These are phyloP conservation scores for Verticillium klebahnii DNA, from an alignment of 2,329 filamentous ascomycete species.

Conservation along the genomic window DNA sequence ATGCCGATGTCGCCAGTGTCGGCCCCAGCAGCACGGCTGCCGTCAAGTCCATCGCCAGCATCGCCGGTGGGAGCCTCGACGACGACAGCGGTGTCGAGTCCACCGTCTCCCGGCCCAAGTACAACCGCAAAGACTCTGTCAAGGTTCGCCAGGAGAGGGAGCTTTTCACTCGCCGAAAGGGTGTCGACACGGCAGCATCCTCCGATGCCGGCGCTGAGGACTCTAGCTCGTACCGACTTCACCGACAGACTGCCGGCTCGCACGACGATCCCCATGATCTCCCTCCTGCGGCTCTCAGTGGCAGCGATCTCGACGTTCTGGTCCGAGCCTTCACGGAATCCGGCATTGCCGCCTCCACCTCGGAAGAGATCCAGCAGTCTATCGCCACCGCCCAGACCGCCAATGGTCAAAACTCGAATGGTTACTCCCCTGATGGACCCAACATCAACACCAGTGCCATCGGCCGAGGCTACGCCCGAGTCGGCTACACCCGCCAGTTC, in stretches of 20 bases:
- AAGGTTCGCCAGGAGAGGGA: constrained; percentile 83
- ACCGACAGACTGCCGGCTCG: constrained; percentile 41
- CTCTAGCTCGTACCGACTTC: constrained; percentile 45
- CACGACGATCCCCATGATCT: constrained; percentile 66
- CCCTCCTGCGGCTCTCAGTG: constrained; percentile 53
- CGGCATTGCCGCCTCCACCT: constrained; percentile 67
- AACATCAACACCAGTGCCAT: constrained; percentile 54
- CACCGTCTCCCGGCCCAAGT: constrained; percentile 56
- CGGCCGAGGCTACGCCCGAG: constrained; percentile 75
- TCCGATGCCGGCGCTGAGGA: constrained; percentile 52
- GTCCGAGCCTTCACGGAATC: constrained; percentile 73
- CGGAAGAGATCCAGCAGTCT: constrained; percentile 72
- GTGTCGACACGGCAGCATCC: constrained; percentile 58
- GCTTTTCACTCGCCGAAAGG: constrained; percentile 76
- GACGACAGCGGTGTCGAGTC: constrained; percentile 61
- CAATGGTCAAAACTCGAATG: constrained; percentile 60
- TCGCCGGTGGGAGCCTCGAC: constrained; percentile 70
- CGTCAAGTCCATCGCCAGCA: constrained; percentile 85
- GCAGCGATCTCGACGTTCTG: constrained; percentile 78
- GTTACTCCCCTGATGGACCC: constrained; percentile 37
- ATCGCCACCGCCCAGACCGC: constrained; percentile 59
- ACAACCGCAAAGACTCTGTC: constrained; percentile 73
- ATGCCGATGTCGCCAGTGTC: constrained; percentile 58
- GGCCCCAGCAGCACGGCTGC: constrained; percentile 83
- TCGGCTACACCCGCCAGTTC: constrained; percentile 79